Evolutionary conservation across 2,329 filamentous ascomycete genomes (phyloP), one percentile per base, ranked within the genome.

Genomic region (Colletotrichum caudatum): DNA sequence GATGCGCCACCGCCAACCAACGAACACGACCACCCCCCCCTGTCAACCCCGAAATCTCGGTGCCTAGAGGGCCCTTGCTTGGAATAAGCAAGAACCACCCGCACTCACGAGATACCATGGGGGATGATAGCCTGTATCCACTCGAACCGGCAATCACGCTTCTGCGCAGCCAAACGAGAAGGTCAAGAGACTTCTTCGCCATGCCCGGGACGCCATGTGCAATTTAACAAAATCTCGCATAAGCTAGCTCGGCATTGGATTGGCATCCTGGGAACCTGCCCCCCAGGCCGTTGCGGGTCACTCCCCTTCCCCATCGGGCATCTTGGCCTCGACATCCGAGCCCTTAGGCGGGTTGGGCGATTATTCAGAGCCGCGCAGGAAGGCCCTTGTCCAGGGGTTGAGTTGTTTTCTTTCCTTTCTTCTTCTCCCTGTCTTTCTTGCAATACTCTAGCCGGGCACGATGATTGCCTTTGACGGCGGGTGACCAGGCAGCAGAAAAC

Each of bases 321-420:
- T 33, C 51, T 54, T 16, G 51, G n/a, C 51, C 51, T 54, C n/a
- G 56, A 29, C 11, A 5, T 20, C 29, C 4, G 44, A 46, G 44
- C 39, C 44, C 58, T 50, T 50, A 29, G 50, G 44, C 58, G 20
- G 59, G 44, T 37, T 61, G 44, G 63, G 67, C 57, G 67, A 67
- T 67, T 67, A 70, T 70, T 70, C 67, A 70, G 48, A 35, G 23
- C 61, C 67, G 39, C 60, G 67, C 67, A 70, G 63, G 29, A 66
- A 7, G 39, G 33, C 7, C 29, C 29, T 16, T 44, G 35, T 14
- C 29, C 56, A 56, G 67, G 68, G 67, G 35, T 9, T 41, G 29
- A 26, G 54, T 50, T 20, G 23, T 33, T 44, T 39, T 59, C 0
- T 29, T 46, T 8, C 7, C 46, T 20, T 35, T 2, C 14, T 11